Evolutionary conservation across 2,329 filamentous ascomycete genomes (phyloP).

Genomic region (Pseudogymnoascus sp.): DNA sequence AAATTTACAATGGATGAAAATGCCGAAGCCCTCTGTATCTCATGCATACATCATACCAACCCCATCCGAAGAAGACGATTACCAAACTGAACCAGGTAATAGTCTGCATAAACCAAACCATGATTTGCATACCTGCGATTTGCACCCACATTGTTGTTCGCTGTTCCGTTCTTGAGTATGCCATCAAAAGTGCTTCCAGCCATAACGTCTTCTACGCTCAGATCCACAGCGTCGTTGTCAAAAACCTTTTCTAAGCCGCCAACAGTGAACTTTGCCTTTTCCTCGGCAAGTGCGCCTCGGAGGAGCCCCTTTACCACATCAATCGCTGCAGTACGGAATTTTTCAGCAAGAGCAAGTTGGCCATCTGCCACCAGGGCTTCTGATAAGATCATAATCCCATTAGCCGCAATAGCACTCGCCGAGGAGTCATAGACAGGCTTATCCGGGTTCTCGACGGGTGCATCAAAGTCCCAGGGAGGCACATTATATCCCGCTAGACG

Average conservation of each 20-base stretch:
- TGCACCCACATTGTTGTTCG: conserved; percentile 18
- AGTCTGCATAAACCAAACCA: conserved; percentile 22
- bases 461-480: conserved; percentile 14
- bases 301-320: conserved; percentile 21
- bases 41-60: conserved; percentile 7
- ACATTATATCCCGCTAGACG: conserved; percentile 23
- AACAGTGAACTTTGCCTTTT: conserved; percentile 15
- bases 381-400: conserved; percentile 35
- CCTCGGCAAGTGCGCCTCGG: conserved; percentile 15
- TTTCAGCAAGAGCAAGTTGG: not conserved
- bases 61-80: conserved; percentile 21
- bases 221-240: not conserved
- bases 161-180: conserved; percentile 20
- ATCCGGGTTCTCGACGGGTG: conserved; percentile 19
- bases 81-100: conserved; percentile 20
- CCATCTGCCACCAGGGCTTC: conserved; percentile 27
- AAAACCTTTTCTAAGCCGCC: not conserved
- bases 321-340: conserved; percentile 16
- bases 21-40: not conserved
- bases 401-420: conserved; percentile 36
- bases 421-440: conserved; percentile 32
- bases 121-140: conserved; percentile 16
- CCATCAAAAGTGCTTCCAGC: conserved; percentile 11
- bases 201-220: not conserved
- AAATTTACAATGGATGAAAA: not conserved